Evolutionary conservation across 441 rosid species (phyloP), one percentile per base, ranked within the genome.

Genomic region (Euphorbia celastroides): DNA sequence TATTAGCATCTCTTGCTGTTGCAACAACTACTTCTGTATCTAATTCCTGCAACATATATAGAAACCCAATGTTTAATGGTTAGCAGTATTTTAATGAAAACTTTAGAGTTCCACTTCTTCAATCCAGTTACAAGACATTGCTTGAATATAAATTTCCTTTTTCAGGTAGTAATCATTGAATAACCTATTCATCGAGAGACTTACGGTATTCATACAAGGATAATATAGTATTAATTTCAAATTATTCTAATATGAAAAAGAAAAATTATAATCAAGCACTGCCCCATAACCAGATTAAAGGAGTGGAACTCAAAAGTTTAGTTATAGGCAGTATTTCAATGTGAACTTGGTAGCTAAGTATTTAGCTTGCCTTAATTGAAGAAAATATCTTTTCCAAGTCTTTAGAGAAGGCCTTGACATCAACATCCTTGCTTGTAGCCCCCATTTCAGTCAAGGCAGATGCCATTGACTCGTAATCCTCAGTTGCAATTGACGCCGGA

Each of bases 361-460:
- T 54, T 70, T 28, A 23, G 74, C 78, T 75, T 78, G 68, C 99
- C 92, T 94, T 91, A 57, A 94, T 82, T 13, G 98, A 84, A 62
- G 96, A 86, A 79, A 92, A 94, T 78, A 94, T 88, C 70, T 87
- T 92, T 79, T 86, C 88, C 85, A 92, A 83, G 81, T 94, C 99
- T 68, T 82, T 86, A 51, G 97, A 86, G 72, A 94, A 94, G 67
- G 98, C 94, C 75, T 79, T 84, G 61, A 82, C 74, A 71, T 94
- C 88, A 66, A 94, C 83, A 81, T 92, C 84, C 77, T 79, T 84
- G 83, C 84, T 82, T 67, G 99, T 92, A 68, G 99, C 98, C 5
- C 99, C 99, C 97, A 94, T 91, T 79, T 91, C 92, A 83, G 82
- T 87, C 82, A 91, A 84, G 67, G 99, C 89, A 63, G 96, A 88